Evolutionary conservation across 805 yeast genomes (phyloP).

Genomic region (Yamadazyma akitaensis): DNA sequence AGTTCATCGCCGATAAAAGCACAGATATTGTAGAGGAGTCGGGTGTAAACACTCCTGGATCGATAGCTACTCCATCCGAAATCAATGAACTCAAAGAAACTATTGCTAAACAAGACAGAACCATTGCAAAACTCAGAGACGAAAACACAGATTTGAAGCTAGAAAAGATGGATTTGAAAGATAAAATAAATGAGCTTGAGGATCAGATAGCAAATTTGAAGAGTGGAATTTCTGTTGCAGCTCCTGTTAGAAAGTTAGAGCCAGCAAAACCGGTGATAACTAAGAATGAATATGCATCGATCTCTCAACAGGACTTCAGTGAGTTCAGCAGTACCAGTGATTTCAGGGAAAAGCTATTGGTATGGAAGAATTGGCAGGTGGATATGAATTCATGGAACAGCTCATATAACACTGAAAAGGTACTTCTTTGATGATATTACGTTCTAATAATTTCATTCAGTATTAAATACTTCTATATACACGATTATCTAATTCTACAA

Average conservation of each 20-base stretch:
- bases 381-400: slow-evolving; percentile 85
- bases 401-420: slow-evolving; percentile 46
- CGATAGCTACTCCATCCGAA: slow-evolving; percentile 4
- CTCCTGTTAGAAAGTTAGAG: slow-evolving; percentile 11
- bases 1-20: background rate
- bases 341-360: slow-evolving; percentile 54
- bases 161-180: slow-evolving; percentile 35
- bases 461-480: slow-evolving; percentile 8
- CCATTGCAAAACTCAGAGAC: slow-evolving; percentile 36
- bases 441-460: background rate
- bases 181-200: slow-evolving; percentile 30
- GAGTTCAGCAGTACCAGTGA: slow-evolving; percentile 38
- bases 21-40: background rate
- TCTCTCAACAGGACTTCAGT: slow-evolving; percentile 19
- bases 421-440: slow-evolving; percentile 20
- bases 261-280: slow-evolving; percentile 31
- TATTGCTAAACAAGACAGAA: slow-evolving; percentile 29
- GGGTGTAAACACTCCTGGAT: background rate
- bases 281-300: slow-evolving; percentile 28
- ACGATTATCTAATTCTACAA: slow-evolving; percentile 61
- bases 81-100: slow-evolving; percentile 21
- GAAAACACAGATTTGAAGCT: slow-evolving; percentile 43
- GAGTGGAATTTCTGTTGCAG: slow-evolving; percentile 5
- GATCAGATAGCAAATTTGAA: slow-evolving; percentile 14
- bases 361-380: slow-evolving; percentile 82